phyloP scores from a whole-genome alignment of 441 rosid genomes.

The Francoa sonchifolia region DNA sequence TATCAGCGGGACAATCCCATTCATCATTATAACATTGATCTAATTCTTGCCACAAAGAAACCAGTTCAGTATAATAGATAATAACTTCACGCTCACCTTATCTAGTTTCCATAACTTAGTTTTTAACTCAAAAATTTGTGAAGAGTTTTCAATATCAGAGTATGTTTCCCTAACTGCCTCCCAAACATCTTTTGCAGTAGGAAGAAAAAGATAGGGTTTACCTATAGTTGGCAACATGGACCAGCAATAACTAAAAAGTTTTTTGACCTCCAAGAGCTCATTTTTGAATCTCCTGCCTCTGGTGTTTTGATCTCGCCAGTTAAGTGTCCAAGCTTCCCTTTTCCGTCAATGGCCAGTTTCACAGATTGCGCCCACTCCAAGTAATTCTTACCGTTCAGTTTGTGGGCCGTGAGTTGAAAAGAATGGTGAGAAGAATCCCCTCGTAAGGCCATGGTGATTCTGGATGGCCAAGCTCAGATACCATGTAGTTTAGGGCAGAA shows the following conservation, averaged over 20 bases:
- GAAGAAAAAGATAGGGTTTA: neutral
- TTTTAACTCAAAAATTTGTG: slow-evolving; percentile 6
- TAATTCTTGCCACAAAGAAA: neutral
- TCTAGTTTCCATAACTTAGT: neutral
- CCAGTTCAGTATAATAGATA: slow-evolving; percentile 1
- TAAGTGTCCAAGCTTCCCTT: neutral
- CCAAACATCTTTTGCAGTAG: neutral
- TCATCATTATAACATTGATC: neutral
- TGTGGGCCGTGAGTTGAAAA: neutral
- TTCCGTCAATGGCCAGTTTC: neutral
- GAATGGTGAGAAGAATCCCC: too few species aligned
- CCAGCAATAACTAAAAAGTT: neutral
- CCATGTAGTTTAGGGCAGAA: too few species aligned
- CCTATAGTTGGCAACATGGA: slow-evolving; percentile 1
- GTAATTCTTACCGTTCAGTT: neutral
- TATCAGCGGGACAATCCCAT: neutral
- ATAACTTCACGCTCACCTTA: slow-evolving; percentile 5
- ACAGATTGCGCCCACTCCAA: neutral
- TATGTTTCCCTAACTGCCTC: neutral
- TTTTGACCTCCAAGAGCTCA: neutral
- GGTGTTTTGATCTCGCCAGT: neutral
- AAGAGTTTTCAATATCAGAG: slow-evolving; percentile 4
- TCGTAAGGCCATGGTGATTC: too few species aligned
- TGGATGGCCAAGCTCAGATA: too few species aligned
- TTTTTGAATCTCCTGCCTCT: neutral